Evolutionary conservation across 2,329 filamentous ascomycete species (phyloP), one percentile per base, ranked within the genome.

Genomic region (Botrytis hyacinthi): DNA sequence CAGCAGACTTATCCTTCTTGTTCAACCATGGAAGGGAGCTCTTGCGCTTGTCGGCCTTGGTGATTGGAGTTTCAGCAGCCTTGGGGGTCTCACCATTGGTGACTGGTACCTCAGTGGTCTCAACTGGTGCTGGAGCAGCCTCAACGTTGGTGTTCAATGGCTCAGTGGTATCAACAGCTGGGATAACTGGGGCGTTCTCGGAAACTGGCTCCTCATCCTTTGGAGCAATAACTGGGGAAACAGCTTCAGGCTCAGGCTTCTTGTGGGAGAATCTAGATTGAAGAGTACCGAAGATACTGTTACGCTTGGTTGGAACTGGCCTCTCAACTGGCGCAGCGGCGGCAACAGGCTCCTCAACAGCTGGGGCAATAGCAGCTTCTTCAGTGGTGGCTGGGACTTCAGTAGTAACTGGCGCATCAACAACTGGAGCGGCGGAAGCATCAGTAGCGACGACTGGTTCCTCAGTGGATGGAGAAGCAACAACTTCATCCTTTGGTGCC

Each of bases 21-120:
- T 87, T 88, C 81, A 87, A 78, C 89, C 89, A 92, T 75, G 81
- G 81, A 40, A 82, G 77, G 82, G 92, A 87, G 78, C 89, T 91
- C 77, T 84, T 84, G 79, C 91, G 89, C 88, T 92, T 92, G 79
- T 83, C 82, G 42, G 79, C 72, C 81, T 85, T 85, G 73, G 80
- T 76, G 44, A 78, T 76, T 73, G 80, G 79, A 71, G 79, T 81
- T 78, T 84, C 84, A 59, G 76, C 71, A 73, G 78, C 74, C 74
- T 82, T 78, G 74, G 81, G 81, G 74, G 82, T 79, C 75, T 83
- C 79, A 73, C 84, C 84, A 78, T 83, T 82, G 75, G 82, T 82
- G 42, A 76, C 76, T 67, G 82, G 79, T 37, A 74, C 60, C 72
- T 82, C 80, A 48, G 79, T 77, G 61, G 79, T 77, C 66, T 78